Base-by-base conservation (phyloP, 495 filamentous ascomycete genomes). In the Letharia lupina region DNA sequence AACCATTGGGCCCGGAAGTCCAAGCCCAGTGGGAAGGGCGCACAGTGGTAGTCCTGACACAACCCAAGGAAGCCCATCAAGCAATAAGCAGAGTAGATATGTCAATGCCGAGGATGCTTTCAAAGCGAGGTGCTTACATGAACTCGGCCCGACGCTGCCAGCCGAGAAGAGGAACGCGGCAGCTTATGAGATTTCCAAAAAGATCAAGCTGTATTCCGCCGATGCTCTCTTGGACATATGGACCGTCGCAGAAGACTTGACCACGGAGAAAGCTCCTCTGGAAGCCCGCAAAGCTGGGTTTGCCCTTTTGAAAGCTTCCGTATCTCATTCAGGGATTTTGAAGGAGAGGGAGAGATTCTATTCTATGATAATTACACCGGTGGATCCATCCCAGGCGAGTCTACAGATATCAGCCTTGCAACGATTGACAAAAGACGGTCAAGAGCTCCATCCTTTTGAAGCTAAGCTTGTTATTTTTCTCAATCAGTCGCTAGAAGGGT, bases 321-420 rank as follows among this genome's bases (percentile, higher is more conserved):
- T 83, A 52, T 81, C 84, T 64, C 79, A 87, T 67, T 70, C 80
- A 15, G 77, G 82, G 15, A 80, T 86, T 10, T 85, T 84, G 28
- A 81, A 86, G 18, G 88, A 91, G 72, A 81, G 88, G 39, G 76
- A 80, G 56, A 80, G 86, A 65, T 86, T 87, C 70, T 91, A 87
- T 70, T 74, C 82, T 41, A 82, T 84, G 6, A 79, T 89, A 56
- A 79, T 82, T 13, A 75, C 74, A 12, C 74, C 76, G 20, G 76
- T 78, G 8, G 75, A 80, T 64, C 76, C 82, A 44, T 81, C 84
- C 33, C 82, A 87, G 70, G 88, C 89, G 66, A 80, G 84, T 69
- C 73, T 85, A 8, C 87, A 89, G 70, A 79, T 91, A 15, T 77
- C 80, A 28, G 82, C 86, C 20, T 73, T 91, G 61, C 77, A 82